A percentile compares a stretch with the other conserved stretches of the same genome.
Evolutionary conservation across 1,284 basidiomycete genomes (phyloP).

Genomic region (Rhizoctonia solani): DNA sequence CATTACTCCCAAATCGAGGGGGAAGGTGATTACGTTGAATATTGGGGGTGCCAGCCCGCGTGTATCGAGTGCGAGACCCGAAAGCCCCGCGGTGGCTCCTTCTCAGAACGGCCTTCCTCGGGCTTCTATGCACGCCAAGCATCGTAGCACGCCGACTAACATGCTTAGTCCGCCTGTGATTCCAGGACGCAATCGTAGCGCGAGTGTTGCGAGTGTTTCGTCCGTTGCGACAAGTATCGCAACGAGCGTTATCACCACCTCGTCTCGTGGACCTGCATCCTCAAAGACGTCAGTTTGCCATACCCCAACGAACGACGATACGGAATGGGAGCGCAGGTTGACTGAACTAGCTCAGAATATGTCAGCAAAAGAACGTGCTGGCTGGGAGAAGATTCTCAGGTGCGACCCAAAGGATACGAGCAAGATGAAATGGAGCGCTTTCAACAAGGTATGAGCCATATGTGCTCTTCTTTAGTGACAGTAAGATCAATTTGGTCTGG

Average conservation of each 20-base stretch:
- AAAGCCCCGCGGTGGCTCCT: no score
- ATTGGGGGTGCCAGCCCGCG: not conserved
- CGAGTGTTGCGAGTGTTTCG: not conserved
- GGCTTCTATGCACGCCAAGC: not conserved
- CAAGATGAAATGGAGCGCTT: constrained; percentile 28
- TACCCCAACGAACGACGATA: no score
- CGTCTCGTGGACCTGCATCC: no score
- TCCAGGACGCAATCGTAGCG: not conserved
- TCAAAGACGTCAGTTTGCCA: no score
- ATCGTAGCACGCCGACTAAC: no score
- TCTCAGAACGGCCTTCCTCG: no score
- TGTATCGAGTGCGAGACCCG: not conserved
- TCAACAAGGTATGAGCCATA: not conserved
- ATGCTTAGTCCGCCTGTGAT: not conserved
- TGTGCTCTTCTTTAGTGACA: not conserved
- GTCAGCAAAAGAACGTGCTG: not conserved
- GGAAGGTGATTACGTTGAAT: constrained; percentile 18
- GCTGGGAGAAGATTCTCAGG: constrained; percentile 25
- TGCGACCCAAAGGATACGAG: constrained; percentile 24
- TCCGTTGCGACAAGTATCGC: no score
- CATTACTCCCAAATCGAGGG: not conserved
- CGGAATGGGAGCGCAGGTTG: no score
- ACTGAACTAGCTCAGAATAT: no score
- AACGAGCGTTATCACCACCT: no score
- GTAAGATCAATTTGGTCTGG: not conserved